Base-by-base conservation (phyloP, 345 rosid species). In the Syzygium jambos region DNA sequence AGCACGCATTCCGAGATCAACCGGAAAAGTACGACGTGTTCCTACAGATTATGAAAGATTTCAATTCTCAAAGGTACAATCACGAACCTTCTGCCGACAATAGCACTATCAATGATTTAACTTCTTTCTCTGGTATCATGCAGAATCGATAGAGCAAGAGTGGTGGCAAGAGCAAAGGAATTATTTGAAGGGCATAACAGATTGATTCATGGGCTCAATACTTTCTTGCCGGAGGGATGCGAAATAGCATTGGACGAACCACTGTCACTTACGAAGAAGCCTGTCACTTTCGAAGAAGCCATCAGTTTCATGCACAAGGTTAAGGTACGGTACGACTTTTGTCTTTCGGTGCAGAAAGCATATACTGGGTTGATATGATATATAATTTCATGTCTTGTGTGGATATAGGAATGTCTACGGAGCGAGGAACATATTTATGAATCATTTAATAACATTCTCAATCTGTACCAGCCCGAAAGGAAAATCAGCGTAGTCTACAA, bases 71-170 rank as follows among this genome's bases (percentile, higher is more conserved):
- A 87, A 92, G 98, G 99, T 96, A 87, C 14, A 17, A 85, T 85
- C 86, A 41, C 2, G 27, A 61, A 54, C 51, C 82, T 34, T 56
- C 88, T 82, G 63, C 16, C 21, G 25, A 16, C 63, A 2, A 21
- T 41, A 49, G 34, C 7, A 16, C 49, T 55, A 21, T 84, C 57
- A 51, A 78, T 55, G 38, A 84, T 53, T 85, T 85, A 78, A 85
- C 54, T 53, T 86, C 61, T 84, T 38, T 57, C 77, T 46, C 30
- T 6, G 17, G 51, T 12, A 11, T 59, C 43, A 8, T 15, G 84
- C 92, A 97, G 99, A 93, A 97, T 95, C 21, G 96, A 95, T 90
- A 95, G 95, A 51, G 89, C 95, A 89, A 96, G 96, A 90, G 97
- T 97, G 90, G 93, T 97, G 90, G 95, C 93, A 49, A 91, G 97